Evolutionary conservation across 768 basidiomycete species (phyloP).

Genomic region (Phallus indusiatus): DNA sequence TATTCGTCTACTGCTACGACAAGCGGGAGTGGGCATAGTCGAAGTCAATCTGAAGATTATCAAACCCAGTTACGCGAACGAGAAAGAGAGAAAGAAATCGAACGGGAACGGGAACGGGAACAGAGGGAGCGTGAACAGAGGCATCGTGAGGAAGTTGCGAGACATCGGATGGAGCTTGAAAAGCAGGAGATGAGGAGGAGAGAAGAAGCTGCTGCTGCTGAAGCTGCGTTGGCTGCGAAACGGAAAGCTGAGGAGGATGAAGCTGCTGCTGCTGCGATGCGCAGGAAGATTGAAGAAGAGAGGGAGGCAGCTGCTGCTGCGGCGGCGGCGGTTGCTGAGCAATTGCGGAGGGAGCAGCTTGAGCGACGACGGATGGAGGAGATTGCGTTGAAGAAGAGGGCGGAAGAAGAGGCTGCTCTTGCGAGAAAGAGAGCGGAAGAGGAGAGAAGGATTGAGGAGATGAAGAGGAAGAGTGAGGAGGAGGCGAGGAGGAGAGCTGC

Average conservation of each 20-base stretch:
- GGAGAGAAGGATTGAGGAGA: neutral
- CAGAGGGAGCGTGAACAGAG: constrained; percentile 4
- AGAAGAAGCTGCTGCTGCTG: constrained; percentile 13
- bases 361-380: constrained; percentile 16
- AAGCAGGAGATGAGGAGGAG: constrained; percentile 14
- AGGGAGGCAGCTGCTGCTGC: neutral
- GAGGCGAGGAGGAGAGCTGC: neutral
- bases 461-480: neutral
- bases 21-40: constrained; percentile 2
- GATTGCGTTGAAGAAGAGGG: neutral
- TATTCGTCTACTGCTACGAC: neutral
- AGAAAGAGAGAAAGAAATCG: constrained; percentile 6
- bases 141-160: constrained; percentile 8
- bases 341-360: neutral
- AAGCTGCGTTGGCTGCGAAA: constrained; percentile 15
- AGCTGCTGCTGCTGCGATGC: constrained; percentile 12
- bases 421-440: neutral
- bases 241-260: constrained; percentile 16
- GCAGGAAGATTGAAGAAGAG: constrained; percentile 24
- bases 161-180: constrained; percentile 11
- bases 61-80: constrained; percentile 13
- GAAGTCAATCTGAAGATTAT: neutral
- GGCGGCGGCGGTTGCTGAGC: constrained; percentile 5
- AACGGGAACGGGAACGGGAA: neutral
- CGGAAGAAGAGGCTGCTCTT: neutral